Percentiles rank a stretch among this genome's conserved stretches.
Conservation (phyloP, 2,329 filamentous ascomycete species). For the Clathrospora elynae region DNA sequence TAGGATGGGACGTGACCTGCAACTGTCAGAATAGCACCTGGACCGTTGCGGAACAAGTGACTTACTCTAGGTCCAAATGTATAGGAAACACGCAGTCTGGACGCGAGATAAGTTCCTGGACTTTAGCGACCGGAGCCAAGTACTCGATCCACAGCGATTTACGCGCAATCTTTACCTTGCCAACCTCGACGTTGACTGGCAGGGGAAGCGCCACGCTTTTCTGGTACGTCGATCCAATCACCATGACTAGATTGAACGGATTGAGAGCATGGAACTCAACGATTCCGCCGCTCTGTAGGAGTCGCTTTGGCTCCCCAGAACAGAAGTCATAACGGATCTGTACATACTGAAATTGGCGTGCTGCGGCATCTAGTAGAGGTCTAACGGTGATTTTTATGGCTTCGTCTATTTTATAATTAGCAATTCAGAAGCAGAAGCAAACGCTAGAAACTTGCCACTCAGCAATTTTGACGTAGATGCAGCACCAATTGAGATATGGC, state of each 20-base stretch:
- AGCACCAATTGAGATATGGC: not conserved
- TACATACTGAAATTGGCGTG: not conserved
- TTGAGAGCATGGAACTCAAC: no score
- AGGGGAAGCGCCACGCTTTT: conserved; percentile 3
- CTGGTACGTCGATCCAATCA: not conserved
- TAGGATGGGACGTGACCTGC: no score
- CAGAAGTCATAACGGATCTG: not conserved
- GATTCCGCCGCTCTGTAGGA: conserved; percentile 1
- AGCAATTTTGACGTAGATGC: not conserved
- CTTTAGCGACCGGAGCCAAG: conserved; percentile 9
- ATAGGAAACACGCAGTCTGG: conserved; percentile 5
- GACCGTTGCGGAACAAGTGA: no score
- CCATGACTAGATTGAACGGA: not conserved
- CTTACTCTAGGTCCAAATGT: no score
- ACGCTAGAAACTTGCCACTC: no score
- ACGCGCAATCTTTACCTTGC: conserved; percentile 12
- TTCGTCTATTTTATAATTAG: no score
- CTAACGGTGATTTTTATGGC: no score
- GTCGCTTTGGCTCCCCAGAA: not conserved
- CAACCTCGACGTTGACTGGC: not conserved
- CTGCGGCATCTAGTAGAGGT: no score
- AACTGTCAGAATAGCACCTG: no score
- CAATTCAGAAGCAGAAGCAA: no score
- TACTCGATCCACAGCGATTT: conserved; percentile 11
- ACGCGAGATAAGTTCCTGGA: conserved; percentile 7